Evolutionary conservation across 2,329 filamentous ascomycete genomes (phyloP).

Genomic region (Alternaria arborescens): DNA sequence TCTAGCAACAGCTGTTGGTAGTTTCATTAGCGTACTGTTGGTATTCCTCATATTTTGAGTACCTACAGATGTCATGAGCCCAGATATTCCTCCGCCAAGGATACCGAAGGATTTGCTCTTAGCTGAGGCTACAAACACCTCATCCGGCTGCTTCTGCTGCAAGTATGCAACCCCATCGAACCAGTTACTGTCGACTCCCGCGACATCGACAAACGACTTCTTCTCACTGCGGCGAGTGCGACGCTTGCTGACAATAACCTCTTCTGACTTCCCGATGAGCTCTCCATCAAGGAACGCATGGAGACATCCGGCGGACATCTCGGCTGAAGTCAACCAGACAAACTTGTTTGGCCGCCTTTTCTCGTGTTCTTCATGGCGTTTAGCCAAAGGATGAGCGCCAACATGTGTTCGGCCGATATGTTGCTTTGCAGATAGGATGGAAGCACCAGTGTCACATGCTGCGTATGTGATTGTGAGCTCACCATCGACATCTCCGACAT

Average conservation of each 20-base stretch:
- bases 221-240: slow-evolving; percentile 34
- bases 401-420: slow-evolving; percentile 31
- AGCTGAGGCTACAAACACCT: slow-evolving; percentile 59
- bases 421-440: slow-evolving; percentile 16
- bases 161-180: slow-evolving; percentile 69
- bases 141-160: slow-evolving; percentile 59
- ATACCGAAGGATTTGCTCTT: slow-evolving; percentile 67
- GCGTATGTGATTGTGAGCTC: slow-evolving; percentile 36
- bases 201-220: slow-evolving; percentile 55
- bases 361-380: slow-evolving; percentile 26
- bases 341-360: slow-evolving; percentile 40
- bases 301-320: slow-evolving; percentile 49
- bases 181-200: slow-evolving; percentile 64
- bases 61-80: slow-evolving; percentile 60
- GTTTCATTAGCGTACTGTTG: not conserved
- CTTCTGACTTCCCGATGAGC: slow-evolving; percentile 48
- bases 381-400: slow-evolving; percentile 30
- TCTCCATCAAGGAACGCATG: slow-evolving; percentile 49
- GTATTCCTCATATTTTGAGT: too few species aligned
- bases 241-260: slow-evolving; percentile 27
- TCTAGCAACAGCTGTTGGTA: slow-evolving; percentile 32
- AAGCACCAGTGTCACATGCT: slow-evolving; percentile 17
- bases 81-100: slow-evolving; percentile 69
- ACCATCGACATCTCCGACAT: slow-evolving; percentile 26
- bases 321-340: slow-evolving; percentile 52